Evolutionary conservation across 768 basidiomycete species (phyloP), one percentile per base, ranked within the genome.

Genomic region (Daedalea quercina): DNA sequence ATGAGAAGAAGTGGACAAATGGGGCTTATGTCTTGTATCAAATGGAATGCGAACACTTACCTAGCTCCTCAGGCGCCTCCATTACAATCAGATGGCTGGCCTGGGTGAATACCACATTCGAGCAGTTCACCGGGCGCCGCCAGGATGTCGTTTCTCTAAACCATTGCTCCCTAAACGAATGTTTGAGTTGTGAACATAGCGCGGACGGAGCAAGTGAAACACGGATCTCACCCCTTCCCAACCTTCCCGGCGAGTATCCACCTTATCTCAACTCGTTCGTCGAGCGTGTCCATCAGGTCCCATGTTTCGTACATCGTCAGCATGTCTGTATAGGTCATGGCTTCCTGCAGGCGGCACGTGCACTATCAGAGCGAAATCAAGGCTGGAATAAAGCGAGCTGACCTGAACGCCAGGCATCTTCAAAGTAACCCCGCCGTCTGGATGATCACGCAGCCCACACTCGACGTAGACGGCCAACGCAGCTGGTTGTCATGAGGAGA

Each of bases 401-500:
- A 55, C 54, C 51, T 81, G 82, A 4, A 85, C 56, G 1, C 75
- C 74, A 1, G 81, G 68, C 76, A 78, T 88, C 66, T 89, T 90
- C 40, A 92, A 76, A 40, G 64, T 72, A 9, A 81, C 74, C 1
- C 71, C 67, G 0, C 76, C 74, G 15, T 66, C 48, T 54, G 68
- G 37, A 58, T 67, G 61, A 11, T 63, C 60, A 55, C 73, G 71
- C 4, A 85, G 68, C 2, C 75, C 87, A 54, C 79, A 74, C 24
- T 84, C 75, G 50, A 88, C 68, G 61, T 90, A 91, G 19, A 72
- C 51, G 34, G 72, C 67, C 24, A 92, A 71, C 3, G 78, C 81
- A 0, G 72, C 75, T 0, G 81, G 79, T 61, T 90, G 74, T 90
- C 90, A 92, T 1, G 73, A 67, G 1, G 61, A 57, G 65, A 91